Evolutionary conservation across 129 eudicot genomes (phyloP).

Genomic region (Artemisia tridentata): DNA sequence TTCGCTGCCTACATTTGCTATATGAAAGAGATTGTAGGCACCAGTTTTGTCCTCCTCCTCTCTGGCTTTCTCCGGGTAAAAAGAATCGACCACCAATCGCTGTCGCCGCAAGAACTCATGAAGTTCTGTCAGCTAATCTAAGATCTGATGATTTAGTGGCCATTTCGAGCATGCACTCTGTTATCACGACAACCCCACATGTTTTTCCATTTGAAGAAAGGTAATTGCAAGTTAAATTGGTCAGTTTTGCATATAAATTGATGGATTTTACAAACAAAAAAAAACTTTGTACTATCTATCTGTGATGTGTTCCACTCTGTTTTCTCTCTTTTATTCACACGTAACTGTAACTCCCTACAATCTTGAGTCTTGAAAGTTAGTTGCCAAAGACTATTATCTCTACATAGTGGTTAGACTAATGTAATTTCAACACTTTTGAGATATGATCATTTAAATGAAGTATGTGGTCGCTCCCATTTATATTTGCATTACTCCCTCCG

Average conservation of each 20-base stretch:
- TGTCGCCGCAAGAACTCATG: slow-evolving; percentile 91
- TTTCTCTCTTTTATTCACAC: no score
- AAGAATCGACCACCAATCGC: slow-evolving; percentile 88
- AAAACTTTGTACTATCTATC: not conserved
- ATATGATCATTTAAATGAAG: no score
- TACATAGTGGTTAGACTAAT: not conserved
- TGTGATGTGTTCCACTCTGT: not conserved
- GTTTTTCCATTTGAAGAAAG: slow-evolving; percentile 96
- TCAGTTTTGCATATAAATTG: not conserved
- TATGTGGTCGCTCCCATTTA: no score
- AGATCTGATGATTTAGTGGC: slow-evolving; percentile 51
- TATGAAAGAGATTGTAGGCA: slow-evolving; percentile 98
- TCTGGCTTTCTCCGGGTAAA: slow-evolving; percentile 92
- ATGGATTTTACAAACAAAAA: not conserved
- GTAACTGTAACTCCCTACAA: not conserved
- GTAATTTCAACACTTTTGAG: not conserved
- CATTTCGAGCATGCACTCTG: slow-evolving; percentile 57
- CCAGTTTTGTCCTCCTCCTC: slow-evolving; percentile 76
- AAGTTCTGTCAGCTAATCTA: slow-evolving; percentile 48
- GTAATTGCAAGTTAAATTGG: slow-evolving; percentile 36
- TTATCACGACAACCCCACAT: slow-evolving; percentile 86
- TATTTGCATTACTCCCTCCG: no score
- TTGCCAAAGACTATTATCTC: not conserved
- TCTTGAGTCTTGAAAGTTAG: not conserved
- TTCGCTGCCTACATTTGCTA: slow-evolving; percentile 74